Base-by-base conservation (phyloP, 2,329 filamentous ascomycete genomes). In the Drechslera avenae region DNA sequence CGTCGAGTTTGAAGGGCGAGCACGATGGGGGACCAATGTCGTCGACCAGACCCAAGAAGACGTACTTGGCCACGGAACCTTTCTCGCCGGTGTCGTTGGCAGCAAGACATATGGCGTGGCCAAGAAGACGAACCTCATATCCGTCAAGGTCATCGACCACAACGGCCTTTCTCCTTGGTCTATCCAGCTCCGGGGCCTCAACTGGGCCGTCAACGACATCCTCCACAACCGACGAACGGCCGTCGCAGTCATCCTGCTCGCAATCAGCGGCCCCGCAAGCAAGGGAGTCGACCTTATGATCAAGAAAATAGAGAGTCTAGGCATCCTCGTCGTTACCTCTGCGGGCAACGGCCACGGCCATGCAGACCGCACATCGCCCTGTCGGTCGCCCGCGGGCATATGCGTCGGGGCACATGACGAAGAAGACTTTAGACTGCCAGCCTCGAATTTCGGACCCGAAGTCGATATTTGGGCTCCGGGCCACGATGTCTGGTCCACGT, bases 401-500 rank as follows among this genome's bases (percentile, higher is more conserved):
- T 69, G 65, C 39, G 72, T 76, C 6, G 73, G 68, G n/a, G 73
- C 69, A 6, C 56, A 68, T 0, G 62, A 73, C 44, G 50, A 44
- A 8, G 54, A 63, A 21, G 62, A 73, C 45, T 43, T 43, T 1
- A 59, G 68, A 2, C 49, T 51, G 21, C 23, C 28, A 2, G 52
- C 55, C 26, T 72, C 69, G 2, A 76, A 76, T 57, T 75, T 63
- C 34, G 74, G 74, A 1, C 57, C 65, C 17, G 64, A 56, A 12
- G 68, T 76, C 34, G 69, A 75, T 28, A 64, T 76, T 35, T 75
- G 70, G 42, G 74, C 72, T 9, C 61, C 74, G 2, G 74, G 74
- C 4, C 68, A 65, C 7, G 54, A 57, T 10, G 63, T 77, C 28
- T 61, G 75, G 0, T 80, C 77, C 54, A 73, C 83, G 12, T 83